Evolutionary conservation across 108 stramenopile species (phyloP).

Genomic region (Hondaea fermentalgiana): DNA sequence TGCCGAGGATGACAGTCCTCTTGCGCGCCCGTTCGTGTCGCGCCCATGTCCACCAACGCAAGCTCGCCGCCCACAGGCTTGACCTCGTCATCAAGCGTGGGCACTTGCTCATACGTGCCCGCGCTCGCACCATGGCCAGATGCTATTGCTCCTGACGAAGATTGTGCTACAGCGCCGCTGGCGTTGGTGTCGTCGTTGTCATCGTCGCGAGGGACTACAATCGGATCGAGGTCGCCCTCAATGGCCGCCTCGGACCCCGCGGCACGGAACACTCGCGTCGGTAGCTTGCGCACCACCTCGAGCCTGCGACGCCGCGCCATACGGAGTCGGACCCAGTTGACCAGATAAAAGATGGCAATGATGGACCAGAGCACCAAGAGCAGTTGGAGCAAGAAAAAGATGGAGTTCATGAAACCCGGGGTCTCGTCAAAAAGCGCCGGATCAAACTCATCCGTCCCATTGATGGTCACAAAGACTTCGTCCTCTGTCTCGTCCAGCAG

Average conservation of each 20-base stretch:
- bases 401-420: neutral
- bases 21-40: neutral
- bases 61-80: neutral
- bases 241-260: neutral
- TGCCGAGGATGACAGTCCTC: neutral
- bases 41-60: neutral
- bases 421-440: neutral
- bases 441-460: neutral
- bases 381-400: neutral
- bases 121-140: neutral
- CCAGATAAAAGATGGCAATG: neutral
- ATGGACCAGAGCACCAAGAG: neutral
- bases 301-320: neutral
- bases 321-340: neutral
- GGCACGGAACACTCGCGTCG: neutral
- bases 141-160: too few relatives aligned
- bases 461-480: neutral
- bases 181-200: too few relatives aligned
- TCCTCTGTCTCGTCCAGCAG: neutral
- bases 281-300: conserved; percentile 14
- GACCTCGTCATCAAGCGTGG: neutral
- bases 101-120: neutral
- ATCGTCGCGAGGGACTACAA: neutral
- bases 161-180: too few relatives aligned
- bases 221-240: neutral